Evolutionary conservation across 306 rosid species (phyloP), one percentile per base, ranked within the genome.

Genomic region (Vigna unguiculata): DNA sequence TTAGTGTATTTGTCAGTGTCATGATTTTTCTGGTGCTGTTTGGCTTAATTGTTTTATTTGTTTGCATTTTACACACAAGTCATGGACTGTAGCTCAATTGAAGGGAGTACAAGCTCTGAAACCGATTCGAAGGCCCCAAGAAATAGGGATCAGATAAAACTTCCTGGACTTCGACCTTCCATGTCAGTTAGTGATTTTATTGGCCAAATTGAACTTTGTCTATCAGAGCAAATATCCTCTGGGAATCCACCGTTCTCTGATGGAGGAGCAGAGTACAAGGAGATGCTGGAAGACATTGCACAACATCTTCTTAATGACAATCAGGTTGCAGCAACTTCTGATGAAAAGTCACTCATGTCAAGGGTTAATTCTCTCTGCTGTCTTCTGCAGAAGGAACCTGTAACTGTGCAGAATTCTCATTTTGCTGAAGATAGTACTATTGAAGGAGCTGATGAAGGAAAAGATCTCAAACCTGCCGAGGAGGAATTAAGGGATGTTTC

Each of bases 321-420:
- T 47, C 97, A 88, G 71, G 86, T 77, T 47, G 79, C 91, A 40
- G 73, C 88, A 9, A 74, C 87, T 43, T 88, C 98, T 19, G 97
- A 91, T 70, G 98, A 93, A 83, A 88, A 82, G 47, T 91, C 90
- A 47, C 88, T 93, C 48, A 91, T 93, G 97, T 81, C 90, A 54
- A 91, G 92, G 78, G 97, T 93, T 82, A 83, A 90, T 75, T 93
- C 98, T 77, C 96, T 91, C 14, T 88, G 90, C 59, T 91, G 98
- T 78, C 97, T 93, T 76, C 66, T 93, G 81, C 97, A 93, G 67
- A 87, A 90, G 84, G 98, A 93, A 51, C 85, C 91, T 40, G 49
- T 64, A 34, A 55, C 82, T 25, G 78, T 71, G n/a, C 89, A 72
- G 60, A 83, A 61, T 22, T 74, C 87, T 4, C 82, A 60, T 79